Conservation (phyloP, 2,329 filamentous ascomycete species). For the Trichoderma endophyticum region DNA sequence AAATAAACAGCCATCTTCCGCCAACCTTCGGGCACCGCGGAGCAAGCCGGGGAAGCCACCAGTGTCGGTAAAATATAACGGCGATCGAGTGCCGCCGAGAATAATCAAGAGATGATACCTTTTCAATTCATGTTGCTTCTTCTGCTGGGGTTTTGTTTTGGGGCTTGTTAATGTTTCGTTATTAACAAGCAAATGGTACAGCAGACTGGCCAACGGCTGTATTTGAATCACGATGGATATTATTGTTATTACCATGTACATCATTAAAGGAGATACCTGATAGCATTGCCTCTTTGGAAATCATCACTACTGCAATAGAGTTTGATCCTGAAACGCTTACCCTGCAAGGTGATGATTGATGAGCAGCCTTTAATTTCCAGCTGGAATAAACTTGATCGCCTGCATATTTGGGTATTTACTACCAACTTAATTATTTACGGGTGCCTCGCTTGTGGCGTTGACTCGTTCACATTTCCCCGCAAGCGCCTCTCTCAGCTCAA, state of each 20-base stretch:
- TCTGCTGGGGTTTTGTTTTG: not conserved
- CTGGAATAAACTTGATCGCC: not conserved
- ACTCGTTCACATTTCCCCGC: not conserved
- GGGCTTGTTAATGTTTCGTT: not conserved
- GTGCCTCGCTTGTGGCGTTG: not conserved
- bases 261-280: not conserved
- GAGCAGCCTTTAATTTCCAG: not conserved
- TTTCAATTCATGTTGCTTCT: not conserved
- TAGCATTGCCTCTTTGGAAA: not conserved
- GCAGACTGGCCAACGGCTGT: not conserved
- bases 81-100: slow-evolving; percentile 19
- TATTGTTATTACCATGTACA: not conserved
- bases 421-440: not conserved
- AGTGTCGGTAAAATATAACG: slow-evolving; percentile 14
- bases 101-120: slow-evolving; percentile 19
- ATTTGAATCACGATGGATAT: not conserved
- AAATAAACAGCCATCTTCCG: slow-evolving; percentile 6
- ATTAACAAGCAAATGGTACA: not conserved
- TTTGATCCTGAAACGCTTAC: slow-evolving; percentile 4
- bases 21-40: not conserved
- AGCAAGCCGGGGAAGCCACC: slow-evolving; percentile 15
- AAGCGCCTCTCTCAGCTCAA: not conserved
- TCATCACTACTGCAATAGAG: not conserved
- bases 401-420: not conserved
- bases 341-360: not conserved